Evolutionary conservation across 116 monocot species (phyloP).

Genomic region (Zostera marina): DNA sequence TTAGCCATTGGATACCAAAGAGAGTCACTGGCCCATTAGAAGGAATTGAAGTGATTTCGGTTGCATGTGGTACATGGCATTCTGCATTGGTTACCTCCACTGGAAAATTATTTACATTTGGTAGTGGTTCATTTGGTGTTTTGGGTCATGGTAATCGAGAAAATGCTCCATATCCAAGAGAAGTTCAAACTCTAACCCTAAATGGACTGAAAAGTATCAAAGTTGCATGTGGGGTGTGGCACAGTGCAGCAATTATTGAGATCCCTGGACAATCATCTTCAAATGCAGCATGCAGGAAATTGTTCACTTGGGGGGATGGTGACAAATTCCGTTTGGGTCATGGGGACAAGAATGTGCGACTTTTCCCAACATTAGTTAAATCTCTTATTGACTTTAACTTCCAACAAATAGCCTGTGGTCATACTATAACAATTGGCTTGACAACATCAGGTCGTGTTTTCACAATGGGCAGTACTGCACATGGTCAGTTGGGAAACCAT

Average conservation of each 20-base stretch:
- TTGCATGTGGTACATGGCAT: slow-evolving; percentile 72
- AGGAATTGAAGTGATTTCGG: slow-evolving; percentile 36
- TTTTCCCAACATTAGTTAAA: slow-evolving; percentile 42
- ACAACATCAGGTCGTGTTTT: slow-evolving; percentile 54
- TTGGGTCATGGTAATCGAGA: slow-evolving; percentile 61
- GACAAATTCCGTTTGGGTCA: slow-evolving; percentile 54
- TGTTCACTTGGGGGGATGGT: slow-evolving; percentile 87
- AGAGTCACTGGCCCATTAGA: slow-evolving; percentile 47
- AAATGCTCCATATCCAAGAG: slow-evolving; percentile 27
- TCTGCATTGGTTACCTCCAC: slow-evolving; percentile 34
- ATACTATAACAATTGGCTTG: slow-evolving; percentile 42
- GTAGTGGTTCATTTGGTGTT: slow-evolving; percentile 57
- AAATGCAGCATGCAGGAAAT: slow-evolving; percentile 27
- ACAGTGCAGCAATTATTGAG: slow-evolving; percentile 59
- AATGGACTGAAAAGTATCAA: slow-evolving; percentile 26
- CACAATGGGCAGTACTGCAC: slow-evolving; percentile 45
- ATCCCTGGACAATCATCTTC: slow-evolving; percentile 14
- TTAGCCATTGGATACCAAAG: slow-evolving; percentile 59
- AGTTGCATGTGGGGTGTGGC: slow-evolving; percentile 66
- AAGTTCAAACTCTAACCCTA: slow-evolving; percentile 29
- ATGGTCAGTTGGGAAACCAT: slow-evolving; percentile 52
- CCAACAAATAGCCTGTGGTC: slow-evolving; percentile 57
- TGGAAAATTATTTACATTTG: slow-evolving; percentile 56
- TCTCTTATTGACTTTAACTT: slow-evolving; percentile 52
- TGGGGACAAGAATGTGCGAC: slow-evolving; percentile 42